These are phyloP conservation scores for Backusella circina DNA, from an alignment of 192 early-diverging fungal species.

Conservation along the genomic window DNA sequence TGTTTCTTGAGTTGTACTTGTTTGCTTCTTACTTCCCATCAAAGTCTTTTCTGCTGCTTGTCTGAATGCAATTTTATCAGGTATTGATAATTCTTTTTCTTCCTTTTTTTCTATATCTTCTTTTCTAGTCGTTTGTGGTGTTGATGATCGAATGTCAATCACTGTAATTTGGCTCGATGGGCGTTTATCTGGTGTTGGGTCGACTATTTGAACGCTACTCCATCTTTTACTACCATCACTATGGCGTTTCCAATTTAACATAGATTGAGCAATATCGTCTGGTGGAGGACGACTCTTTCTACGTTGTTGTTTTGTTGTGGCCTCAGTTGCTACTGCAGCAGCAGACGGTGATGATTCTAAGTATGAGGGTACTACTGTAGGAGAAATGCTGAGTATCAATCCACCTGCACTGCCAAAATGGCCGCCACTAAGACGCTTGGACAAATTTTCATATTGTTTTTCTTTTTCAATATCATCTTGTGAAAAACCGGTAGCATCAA, in stretches of 20 bases:
- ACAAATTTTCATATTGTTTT: conserved; percentile 13
- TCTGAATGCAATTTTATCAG: not conserved
- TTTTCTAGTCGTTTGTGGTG: not conserved
- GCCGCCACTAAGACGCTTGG: conserved; percentile 30
- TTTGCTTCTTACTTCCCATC: not conserved
- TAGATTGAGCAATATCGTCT: conserved; percentile 22
- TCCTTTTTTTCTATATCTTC: not conserved
- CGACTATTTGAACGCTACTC: not conserved
- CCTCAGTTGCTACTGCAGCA: not conserved
- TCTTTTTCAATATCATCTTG: conserved; percentile 26
- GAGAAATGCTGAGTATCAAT: conserved; percentile 26
- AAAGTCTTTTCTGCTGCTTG: not conserved
- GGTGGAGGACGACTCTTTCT: conserved; percentile 7
- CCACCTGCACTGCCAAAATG: conserved; percentile 37
- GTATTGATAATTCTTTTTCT: not conserved
- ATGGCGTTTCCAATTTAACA: conserved; percentile 28
- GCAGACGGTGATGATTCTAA: not conserved
- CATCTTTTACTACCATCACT: conserved; percentile 17
- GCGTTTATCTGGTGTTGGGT: not conserved
- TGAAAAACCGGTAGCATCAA: conserved; percentile 17
- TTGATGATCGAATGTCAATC: not conserved
- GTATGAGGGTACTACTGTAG: not conserved
- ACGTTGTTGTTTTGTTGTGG: not conserved
- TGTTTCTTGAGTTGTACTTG: not conserved
- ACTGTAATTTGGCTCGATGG: not conserved